Conservation (phyloP, 768 basidiomycete genomes). For the Pleurotus eryngii region DNA sequence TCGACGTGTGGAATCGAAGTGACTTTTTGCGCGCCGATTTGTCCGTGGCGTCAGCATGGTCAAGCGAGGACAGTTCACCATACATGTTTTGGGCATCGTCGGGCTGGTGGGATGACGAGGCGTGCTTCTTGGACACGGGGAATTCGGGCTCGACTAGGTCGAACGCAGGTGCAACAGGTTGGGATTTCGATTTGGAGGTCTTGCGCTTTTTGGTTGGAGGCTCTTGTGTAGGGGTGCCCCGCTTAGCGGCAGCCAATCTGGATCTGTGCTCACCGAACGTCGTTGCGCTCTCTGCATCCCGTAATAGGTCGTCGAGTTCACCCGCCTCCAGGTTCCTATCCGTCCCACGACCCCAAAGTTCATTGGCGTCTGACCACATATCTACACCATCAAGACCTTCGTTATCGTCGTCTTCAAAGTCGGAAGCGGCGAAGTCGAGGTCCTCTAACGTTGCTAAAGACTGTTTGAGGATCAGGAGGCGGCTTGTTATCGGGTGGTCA, state of each 20-base stretch:
- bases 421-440: constrained; percentile 64
- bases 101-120: constrained; percentile 20
- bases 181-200: constrained; percentile 30
- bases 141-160: constrained; percentile 84
- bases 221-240: constrained; percentile 18
- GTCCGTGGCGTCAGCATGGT: constrained; percentile 73
- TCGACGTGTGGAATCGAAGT: constrained; percentile 90
- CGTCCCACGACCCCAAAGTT: constrained; percentile 37
- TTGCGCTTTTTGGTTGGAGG: constrained; percentile 68
- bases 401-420: constrained; percentile 46
- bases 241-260: constrained; percentile 17
- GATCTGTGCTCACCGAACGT: constrained; percentile 11
- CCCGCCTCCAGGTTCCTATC: constrained; percentile 30
- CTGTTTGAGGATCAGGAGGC: constrained; percentile 81
- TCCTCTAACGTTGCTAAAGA: constrained; percentile 79
- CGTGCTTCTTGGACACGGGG: constrained; percentile 32
- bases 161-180: constrained; percentile 37
- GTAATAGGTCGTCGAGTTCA: constrained; percentile 55
- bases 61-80: constrained; percentile 72
- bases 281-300: constrained; percentile 37
- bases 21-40: constrained; percentile 79
- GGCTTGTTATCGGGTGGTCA: constrained; percentile 67
- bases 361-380: constrained; percentile 35
- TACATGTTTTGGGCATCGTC: constrained; percentile 42
- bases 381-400: constrained; percentile 38